A percentile compares a stretch with the other conserved stretches of the same genome.
Conservation (phyloP, 1,139 yeast genomes). For the Pichiaceae sp. region DNA sequence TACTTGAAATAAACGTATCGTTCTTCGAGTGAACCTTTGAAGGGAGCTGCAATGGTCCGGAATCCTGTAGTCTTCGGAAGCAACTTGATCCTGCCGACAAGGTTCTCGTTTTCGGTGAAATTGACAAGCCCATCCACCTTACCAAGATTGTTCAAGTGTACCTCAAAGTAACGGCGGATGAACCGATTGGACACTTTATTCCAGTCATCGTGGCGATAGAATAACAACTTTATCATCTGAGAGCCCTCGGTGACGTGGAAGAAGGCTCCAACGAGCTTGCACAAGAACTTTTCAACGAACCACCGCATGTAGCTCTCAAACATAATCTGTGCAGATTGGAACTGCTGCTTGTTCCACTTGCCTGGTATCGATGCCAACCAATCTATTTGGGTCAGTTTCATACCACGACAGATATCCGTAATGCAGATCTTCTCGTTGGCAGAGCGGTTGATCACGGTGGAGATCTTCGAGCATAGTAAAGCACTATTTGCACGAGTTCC, state of each 20-base stretch:
- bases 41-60: constrained; percentile 53
- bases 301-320: constrained; percentile 43
- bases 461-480: constrained; percentile 30
- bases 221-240: constrained; percentile 31
- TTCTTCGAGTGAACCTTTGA: constrained; percentile 23
- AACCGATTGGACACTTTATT: constrained; percentile 31
- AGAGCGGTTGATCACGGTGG: constrained; percentile 31
- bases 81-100: constrained; percentile 26
- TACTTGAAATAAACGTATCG: constrained; percentile 23
- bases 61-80: constrained; percentile 52
- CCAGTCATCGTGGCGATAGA: constrained; percentile 62
- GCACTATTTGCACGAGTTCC: constrained; percentile 47
- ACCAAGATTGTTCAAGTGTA: constrained; percentile 22
- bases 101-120: constrained; percentile 15
- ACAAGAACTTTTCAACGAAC: constrained; percentile 44
- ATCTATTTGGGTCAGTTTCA: constrained; percentile 32
- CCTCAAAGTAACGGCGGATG: constrained; percentile 30
- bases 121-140: constrained; percentile 16
- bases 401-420: constrained; percentile 20
- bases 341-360: constrained; percentile 32
- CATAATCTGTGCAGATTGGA: constrained; percentile 24
- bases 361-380: constrained; percentile 37
- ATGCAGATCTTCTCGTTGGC: constrained; percentile 26
- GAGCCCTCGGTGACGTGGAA: constrained; percentile 65
- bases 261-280: constrained; percentile 39